Evolutionary conservation across 2,329 filamentous ascomycete species (phyloP).

Genomic region (Cryphonectria nitschkei): DNA sequence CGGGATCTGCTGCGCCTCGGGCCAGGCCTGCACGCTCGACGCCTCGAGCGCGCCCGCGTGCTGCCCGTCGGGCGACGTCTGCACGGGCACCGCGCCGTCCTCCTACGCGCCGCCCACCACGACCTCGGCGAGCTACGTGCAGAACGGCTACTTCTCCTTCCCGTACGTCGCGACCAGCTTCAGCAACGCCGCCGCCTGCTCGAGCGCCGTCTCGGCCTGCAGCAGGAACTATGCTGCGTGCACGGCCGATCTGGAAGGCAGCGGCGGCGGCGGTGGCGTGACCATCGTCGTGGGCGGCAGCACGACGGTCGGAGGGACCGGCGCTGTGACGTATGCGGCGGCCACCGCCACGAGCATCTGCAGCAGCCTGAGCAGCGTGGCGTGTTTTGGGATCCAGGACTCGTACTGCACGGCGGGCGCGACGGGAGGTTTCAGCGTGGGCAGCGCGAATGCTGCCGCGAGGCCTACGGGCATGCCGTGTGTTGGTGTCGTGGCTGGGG

Average conservation of each 20-base stretch:
- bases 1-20: conserved; percentile 55
- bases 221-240: conserved; percentile 58
- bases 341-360: conserved; percentile 56
- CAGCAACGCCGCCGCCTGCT: conserved; percentile 54
- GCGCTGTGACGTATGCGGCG: conserved; percentile 45
- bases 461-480: conserved; percentile 34
- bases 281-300: conserved; percentile 60
- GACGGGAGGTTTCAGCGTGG: conserved; percentile 36
- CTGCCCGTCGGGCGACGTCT: conserved; percentile 54
- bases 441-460: conserved; percentile 33
- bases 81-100: conserved; percentile 57
- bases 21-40: conserved; percentile 56
- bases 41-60: conserved; percentile 54
- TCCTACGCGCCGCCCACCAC: conserved; percentile 40
- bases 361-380: conserved; percentile 56
- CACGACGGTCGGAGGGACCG: conserved; percentile 50
- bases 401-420: conserved; percentile 44
- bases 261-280: conserved; percentile 48
- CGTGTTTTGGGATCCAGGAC: conserved; percentile 51
- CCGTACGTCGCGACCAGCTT: conserved; percentile 60
- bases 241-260: conserved; percentile 49
- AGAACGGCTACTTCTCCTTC: conserved; percentile 63
- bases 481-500: conserved; percentile 33
- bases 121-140: conserved; percentile 53
- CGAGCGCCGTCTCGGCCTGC: conserved; percentile 55